Conservation (phyloP, 2,329 filamentous ascomycete species). For the Eutypella sp. region DNA sequence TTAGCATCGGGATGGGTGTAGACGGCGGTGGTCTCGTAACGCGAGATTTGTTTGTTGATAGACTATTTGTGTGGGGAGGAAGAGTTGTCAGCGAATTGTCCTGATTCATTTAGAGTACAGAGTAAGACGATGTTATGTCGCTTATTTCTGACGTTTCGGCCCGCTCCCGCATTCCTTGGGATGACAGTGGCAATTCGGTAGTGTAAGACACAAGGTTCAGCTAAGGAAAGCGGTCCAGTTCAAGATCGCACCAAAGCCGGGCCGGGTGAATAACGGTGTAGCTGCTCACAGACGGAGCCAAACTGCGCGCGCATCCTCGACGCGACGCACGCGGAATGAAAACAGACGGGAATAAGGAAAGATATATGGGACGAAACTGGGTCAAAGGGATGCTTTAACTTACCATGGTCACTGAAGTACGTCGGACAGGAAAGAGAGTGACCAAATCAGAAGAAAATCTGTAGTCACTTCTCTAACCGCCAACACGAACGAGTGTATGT, state of each 20-base stretch:
- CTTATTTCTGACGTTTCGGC: background rate
- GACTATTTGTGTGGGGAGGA: conserved; percentile 29
- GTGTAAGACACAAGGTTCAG: background rate
- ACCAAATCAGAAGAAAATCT: background rate
- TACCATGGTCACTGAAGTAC: conserved; percentile 16
- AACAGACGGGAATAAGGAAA: background rate
- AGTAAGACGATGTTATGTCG: background rate
- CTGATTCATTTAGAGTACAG: background rate
- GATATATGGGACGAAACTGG: conserved; percentile 4
- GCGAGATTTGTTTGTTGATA: conserved; percentile 44
- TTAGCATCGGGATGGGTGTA: conserved; percentile 55
- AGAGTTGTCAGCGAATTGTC: background rate
- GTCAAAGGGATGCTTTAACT: conserved; percentile 4
- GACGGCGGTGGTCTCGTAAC: conserved; percentile 55
- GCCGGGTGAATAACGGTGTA: background rate
- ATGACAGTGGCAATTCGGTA: too few species aligned
- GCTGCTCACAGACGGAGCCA: background rate
- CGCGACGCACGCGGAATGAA: too few species aligned
- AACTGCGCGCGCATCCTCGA: background rate
- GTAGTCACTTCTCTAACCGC: too few species aligned
- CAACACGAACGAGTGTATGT: too few species aligned
- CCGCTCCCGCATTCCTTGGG: background rate
- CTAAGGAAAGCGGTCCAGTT: background rate
- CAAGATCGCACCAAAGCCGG: background rate
- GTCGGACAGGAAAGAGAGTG: too few species aligned